These are phyloP conservation scores for Kodamaea lidongshanica DNA, from an alignment of 805 yeast genomes.

Conservation along the genomic window DNA sequence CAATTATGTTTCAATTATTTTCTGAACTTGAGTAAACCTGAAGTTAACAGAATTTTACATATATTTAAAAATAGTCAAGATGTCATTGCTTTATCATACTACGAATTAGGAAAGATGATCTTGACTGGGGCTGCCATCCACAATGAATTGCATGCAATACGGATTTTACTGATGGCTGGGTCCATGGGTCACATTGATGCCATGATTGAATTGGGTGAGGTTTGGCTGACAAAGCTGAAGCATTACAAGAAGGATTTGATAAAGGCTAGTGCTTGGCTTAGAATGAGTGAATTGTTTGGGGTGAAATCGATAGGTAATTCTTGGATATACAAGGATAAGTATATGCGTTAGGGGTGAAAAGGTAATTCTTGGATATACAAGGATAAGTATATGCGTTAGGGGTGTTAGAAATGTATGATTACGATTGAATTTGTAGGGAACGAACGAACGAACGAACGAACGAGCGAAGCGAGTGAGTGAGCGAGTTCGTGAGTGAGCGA, in stretches of 20 bases:
- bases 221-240: conserved; percentile 57
- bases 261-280: conserved; percentile 65
- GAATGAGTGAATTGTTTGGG: conserved; percentile 60
- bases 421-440: too few species aligned
- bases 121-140: conserved; percentile 53
- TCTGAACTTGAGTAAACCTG: conserved; percentile 17
- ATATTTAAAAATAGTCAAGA: conserved; percentile 36
- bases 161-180: conserved; percentile 58
- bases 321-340: conserved; percentile 73
- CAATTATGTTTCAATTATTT: conserved; percentile 18
- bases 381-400: too few species aligned
- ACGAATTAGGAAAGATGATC: conserved; percentile 56
- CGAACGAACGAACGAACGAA: too few species aligned
- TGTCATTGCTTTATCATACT: conserved; percentile 45
- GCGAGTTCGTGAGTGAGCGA: too few species aligned
- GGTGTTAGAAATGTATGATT: too few species aligned
- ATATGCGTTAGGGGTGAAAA: conserved; percentile 24
- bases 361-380: background rate
- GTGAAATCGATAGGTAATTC: conserved; percentile 58
- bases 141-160: conserved; percentile 53
- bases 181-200: conserved; percentile 63
- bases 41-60: conserved; percentile 21
- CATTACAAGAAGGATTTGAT: conserved; percentile 50
- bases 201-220: conserved; percentile 60
- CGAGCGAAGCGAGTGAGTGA: too few species aligned